phyloP scores from a whole-genome alignment of 495 filamentous ascomycete genomes.

The Daldinia concentrica region DNA sequence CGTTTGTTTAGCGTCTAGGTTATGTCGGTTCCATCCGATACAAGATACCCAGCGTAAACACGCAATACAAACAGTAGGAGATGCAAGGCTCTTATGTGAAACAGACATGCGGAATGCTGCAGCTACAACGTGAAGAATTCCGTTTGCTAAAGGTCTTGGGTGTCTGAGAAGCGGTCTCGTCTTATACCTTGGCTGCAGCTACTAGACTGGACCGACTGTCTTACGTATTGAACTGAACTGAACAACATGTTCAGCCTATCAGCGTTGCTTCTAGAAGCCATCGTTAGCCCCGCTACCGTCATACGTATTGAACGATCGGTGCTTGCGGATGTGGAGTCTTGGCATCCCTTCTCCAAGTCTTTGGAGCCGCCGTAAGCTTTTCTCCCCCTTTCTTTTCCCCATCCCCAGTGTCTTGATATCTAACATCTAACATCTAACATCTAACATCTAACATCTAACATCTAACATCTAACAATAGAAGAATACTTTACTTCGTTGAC shows the following conservation, averaged over 20 bases:
- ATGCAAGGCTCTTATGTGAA: slow-evolving; percentile 29
- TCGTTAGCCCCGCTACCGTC: slow-evolving; percentile 18
- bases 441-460: too few relatives aligned
- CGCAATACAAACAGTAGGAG: slow-evolving; percentile 17
- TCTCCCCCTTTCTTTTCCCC: slow-evolving; percentile 4
- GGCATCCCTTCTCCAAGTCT: slow-evolving; percentile 8
- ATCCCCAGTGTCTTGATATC: background rate
- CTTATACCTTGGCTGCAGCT: background rate
- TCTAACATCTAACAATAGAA: slow-evolving; percentile 20
- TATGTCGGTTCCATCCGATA: slow-evolving; percentile 13
- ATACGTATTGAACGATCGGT: slow-evolving; percentile 14
- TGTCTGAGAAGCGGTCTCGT: slow-evolving; percentile 18
- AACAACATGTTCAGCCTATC: slow-evolving; percentile 27
- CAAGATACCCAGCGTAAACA: slow-evolving; percentile 25
- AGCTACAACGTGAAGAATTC: slow-evolving; percentile 27
- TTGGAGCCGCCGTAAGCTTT: background rate
- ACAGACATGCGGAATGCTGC: slow-evolving; percentile 28
- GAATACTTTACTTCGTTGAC: slow-evolving; percentile 19
- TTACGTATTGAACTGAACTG: slow-evolving; percentile 7
- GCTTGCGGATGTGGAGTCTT: slow-evolving; percentile 27
- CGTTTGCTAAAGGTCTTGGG: slow-evolving; percentile 22
- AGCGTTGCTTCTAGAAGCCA: slow-evolving; percentile 32
- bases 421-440: too few relatives aligned
- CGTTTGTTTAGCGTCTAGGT: background rate
- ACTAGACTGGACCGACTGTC: too few relatives aligned